phyloP scores from a whole-genome alignment of 2,329 filamentous ascomycete species.

The Arthrobotrys conoides region DNA sequence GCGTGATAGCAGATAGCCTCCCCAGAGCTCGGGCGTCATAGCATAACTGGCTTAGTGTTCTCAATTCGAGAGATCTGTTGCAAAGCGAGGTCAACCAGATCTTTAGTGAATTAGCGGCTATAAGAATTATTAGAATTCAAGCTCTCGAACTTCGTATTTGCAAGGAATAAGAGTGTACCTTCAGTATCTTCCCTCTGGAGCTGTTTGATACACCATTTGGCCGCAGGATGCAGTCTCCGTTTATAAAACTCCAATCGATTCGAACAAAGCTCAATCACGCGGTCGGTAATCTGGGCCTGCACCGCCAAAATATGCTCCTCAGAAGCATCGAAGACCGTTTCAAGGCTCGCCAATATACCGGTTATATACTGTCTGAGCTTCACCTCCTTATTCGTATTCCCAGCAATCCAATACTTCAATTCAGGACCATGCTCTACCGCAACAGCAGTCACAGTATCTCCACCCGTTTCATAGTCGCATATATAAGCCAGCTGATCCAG shows the following conservation, averaged over 20 bases:
- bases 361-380: conserved; percentile 8
- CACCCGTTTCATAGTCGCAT: conserved; percentile 8
- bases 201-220: neutral
- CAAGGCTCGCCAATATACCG: neutral
- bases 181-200: neutral
- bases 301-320: neutral
- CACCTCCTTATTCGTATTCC: neutral
- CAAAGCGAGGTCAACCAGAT: conserved; percentile 1
- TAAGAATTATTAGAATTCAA: neutral
- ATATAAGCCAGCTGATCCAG: conserved; percentile 27
- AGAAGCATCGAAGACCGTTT: neutral
- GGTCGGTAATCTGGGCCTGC: conserved; percentile 9
- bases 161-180: neutral
- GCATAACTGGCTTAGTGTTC: neutral
- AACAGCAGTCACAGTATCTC: conserved; percentile 32
- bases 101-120: neutral
- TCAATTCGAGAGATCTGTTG: neutral
- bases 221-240: neutral
- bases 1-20: neutral
- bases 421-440: conserved; percentile 17
- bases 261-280: conserved; percentile 1
- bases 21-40: conserved; percentile 3
- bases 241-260: neutral
- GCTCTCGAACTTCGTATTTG: too few species aligned
- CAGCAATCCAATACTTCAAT: conserved; percentile 27